These are phyloP conservation scores for Xerocomellus amylosporus DNA, from an alignment of 768 basidiomycete species.

Conservation along the genomic window DNA sequence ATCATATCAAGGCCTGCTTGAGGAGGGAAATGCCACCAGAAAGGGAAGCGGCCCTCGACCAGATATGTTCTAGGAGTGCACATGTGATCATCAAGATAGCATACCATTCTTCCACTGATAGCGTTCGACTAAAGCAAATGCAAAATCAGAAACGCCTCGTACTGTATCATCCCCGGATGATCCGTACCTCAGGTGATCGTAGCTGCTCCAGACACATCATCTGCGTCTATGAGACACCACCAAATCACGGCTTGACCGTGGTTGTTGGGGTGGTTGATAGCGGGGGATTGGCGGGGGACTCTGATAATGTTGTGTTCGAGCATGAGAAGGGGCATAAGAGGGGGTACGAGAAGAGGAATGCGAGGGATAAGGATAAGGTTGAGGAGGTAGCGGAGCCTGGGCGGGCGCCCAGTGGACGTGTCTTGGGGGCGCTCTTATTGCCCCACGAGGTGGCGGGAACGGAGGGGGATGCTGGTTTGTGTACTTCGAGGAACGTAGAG, in stretches of 20 bases:
- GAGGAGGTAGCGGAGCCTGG: slow-evolving; percentile 24
- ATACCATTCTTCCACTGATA: slow-evolving; percentile 18
- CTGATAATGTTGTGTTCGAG: background rate
- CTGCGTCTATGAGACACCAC: slow-evolving; percentile 7
- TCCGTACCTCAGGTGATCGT: slow-evolving; percentile 27
- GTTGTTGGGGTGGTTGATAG: slow-evolving; percentile 14
- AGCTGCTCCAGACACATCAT: slow-evolving; percentile 12
- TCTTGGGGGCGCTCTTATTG: slow-evolving; percentile 12
- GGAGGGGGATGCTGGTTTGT: slow-evolving; percentile 13
- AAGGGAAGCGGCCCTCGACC: slow-evolving; percentile 14
- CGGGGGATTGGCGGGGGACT: slow-evolving; percentile 11
- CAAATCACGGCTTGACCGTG: slow-evolving; percentile 6
- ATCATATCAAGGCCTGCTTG: slow-evolving; percentile 13
- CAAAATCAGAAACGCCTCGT: slow-evolving; percentile 21
- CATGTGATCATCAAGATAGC: slow-evolving; percentile 26
- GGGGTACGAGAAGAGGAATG: slow-evolving; percentile 11
- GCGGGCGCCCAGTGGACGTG: slow-evolving; percentile 31
- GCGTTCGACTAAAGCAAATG: slow-evolving; percentile 22
- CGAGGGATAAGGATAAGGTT: slow-evolving; percentile 29
- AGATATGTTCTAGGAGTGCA: slow-evolving; percentile 7
- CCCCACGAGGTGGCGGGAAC: slow-evolving; percentile 24
- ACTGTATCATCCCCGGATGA: slow-evolving; percentile 24
- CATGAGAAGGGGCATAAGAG: slow-evolving; percentile 9
- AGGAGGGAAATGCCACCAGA: slow-evolving; percentile 5
- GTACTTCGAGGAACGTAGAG: slow-evolving; percentile 9